Base-by-base conservation (phyloP, 2,329 filamentous ascomycete species). In the Aspergillus transmontanensis region DNA sequence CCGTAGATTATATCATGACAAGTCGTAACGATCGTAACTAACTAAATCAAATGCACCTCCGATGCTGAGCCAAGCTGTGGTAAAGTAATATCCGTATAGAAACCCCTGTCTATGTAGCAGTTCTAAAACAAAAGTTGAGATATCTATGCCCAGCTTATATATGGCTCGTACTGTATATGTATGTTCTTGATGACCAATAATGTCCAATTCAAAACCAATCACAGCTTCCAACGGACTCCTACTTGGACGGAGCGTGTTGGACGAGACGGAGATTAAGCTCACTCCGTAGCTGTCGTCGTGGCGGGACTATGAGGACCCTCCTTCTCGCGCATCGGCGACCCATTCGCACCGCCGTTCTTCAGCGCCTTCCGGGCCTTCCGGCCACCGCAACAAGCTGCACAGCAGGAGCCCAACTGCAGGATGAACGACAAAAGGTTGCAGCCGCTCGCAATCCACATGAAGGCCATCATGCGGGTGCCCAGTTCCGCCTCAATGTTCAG, bases 361-460 rank as follows among this genome's bases (percentile, higher is more conserved):
- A 78, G 65, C 63, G 74, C 66, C 61, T 76, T 77, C n/a, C 76
- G 71, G 0, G 74, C 74, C 64, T 75, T 78, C 6, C 74, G 74
- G 7, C 77, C 78, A 30, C 79, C 77, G 57, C 79, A 80, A 62
- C 79, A 81, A 26, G 79, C 74, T 16, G 91, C 96, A 77, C 93
- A 97, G 70, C 89, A 91, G 76, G 94, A 84, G 36, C 89, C 87
- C 32, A 90, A 81, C 76, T 96, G 92, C 23, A 96, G 81, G 36
- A 90, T 75, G 71, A 91, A 94, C 0, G 90, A 89, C 23, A 94
- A 72, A 6, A 92, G 79, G 1, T 87, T 86, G 64, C 89, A 86
- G 0, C 83, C 86, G 0, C 88, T 85, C 0, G 90, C 91, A 32
- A 93, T 85, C 94, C 94, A 98, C 90, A 96, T 94, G 73, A 96